A percentile compares a stretch with the other conserved stretches of the same genome.
These are phyloP conservation scores for Phyllosticta ampelicida DNA, from an alignment of 2,329 filamentous ascomycete genomes.

Conservation along the genomic window DNA sequence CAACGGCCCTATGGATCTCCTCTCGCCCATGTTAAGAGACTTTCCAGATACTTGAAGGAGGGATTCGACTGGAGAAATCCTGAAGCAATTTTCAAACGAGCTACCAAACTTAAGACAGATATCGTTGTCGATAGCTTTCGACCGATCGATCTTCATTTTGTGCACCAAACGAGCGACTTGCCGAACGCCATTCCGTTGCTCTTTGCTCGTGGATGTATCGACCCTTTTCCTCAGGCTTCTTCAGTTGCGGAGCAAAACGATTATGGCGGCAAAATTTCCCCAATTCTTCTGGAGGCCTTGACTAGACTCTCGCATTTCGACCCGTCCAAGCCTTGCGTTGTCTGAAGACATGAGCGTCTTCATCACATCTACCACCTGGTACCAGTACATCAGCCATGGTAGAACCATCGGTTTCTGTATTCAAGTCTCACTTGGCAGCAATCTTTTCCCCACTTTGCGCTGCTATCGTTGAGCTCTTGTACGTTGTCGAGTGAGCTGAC, in stretches of 20 bases:
- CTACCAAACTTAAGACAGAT: slow-evolving; percentile 47
- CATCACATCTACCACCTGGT: too few species aligned
- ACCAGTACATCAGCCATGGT: too few species aligned
- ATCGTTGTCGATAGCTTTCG: slow-evolving; percentile 50
- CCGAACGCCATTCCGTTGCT: slow-evolving; percentile 51
- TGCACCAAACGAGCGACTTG: slow-evolving; percentile 45
- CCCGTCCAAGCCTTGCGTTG: too few species aligned
- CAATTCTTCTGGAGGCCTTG: background rate
- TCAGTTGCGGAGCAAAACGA: background rate
- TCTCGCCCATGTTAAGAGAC: slow-evolving; percentile 47
- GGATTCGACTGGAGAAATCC: slow-evolving; percentile 50
- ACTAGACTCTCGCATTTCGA: slow-evolving; percentile 15
- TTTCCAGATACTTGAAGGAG: slow-evolving; percentile 47
- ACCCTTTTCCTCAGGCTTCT: background rate
- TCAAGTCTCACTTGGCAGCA: background rate
- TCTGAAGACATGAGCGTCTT: too few species aligned
- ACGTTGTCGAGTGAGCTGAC: background rate
- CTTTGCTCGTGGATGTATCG: slow-evolving; percentile 54
- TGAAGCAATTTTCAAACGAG: slow-evolving; percentile 51
- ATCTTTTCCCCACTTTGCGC: background rate
- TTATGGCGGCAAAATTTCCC: background rate
- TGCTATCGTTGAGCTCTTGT: slow-evolving; percentile 12
- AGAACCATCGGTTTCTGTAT: too few species aligned
- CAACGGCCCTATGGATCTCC: slow-evolving; percentile 52
- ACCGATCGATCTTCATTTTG: slow-evolving; percentile 51